phyloP scores from a whole-genome alignment of 768 basidiomycete genomes.

The Russula ochroleuca region DNA sequence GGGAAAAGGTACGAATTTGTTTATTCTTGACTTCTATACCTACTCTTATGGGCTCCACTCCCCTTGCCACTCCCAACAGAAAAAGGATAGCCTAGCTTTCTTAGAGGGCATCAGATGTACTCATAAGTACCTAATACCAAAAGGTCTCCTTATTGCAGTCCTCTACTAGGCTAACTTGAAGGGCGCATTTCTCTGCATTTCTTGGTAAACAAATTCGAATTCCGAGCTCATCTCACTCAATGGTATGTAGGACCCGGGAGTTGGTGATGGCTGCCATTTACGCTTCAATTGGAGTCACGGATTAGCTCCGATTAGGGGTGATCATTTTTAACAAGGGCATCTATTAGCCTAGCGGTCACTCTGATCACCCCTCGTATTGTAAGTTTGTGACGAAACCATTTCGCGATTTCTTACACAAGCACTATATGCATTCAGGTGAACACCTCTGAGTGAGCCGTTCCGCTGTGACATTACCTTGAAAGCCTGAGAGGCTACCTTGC shows the following conservation, averaged over 20 bases:
- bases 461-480: not conserved
- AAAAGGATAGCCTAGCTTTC: too few relatives aligned
- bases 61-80: too few relatives aligned
- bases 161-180: too few relatives aligned
- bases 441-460: conserved; percentile 4
- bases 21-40: too few relatives aligned
- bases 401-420: not conserved
- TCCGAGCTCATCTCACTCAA: conserved; percentile 9
- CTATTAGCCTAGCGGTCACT: too few relatives aligned
- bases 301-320: too few relatives aligned
- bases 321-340: too few relatives aligned
- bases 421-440: not conserved
- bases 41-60: too few relatives aligned
- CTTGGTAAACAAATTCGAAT: not conserved
- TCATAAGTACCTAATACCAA: too few relatives aligned
- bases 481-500: not conserved
- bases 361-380: conserved; percentile 18
- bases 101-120: conserved; percentile 21
- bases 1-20: not conserved
- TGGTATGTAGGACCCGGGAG: not conserved
- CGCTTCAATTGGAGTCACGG: conserved; percentile 10
- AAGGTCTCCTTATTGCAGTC: too few relatives aligned
- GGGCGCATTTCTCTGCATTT: too few relatives aligned
- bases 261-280: not conserved
- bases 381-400: not conserved